Conservation (phyloP, 2,329 filamentous ascomycete genomes). For the Verticillium alfalfae region DNA sequence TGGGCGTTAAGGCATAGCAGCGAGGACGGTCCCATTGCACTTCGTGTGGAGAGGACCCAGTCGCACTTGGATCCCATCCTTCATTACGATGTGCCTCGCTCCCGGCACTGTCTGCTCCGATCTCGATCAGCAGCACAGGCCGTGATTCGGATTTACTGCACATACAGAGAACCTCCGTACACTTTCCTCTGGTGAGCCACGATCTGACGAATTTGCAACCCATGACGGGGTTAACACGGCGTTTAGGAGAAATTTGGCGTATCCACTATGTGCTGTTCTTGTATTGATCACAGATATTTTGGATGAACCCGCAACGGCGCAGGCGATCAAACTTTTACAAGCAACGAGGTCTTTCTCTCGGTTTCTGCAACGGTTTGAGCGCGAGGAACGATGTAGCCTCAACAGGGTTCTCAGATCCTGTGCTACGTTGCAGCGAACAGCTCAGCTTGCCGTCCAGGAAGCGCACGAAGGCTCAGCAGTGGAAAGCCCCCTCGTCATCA, state of each 20-base stretch:
- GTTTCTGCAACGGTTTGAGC: slow-evolving; percentile 9
- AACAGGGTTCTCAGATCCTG: slow-evolving; percentile 6
- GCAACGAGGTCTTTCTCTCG: slow-evolving; percentile 5
- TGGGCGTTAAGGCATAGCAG: slow-evolving; percentile 6
- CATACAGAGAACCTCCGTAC: slow-evolving; percentile 3
- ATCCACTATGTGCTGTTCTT: slow-evolving; percentile 7
- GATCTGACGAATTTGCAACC: not conserved
- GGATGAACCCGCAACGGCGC: slow-evolving; percentile 5
- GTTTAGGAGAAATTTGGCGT: slow-evolving; percentile 6
- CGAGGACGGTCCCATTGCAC: not conserved
- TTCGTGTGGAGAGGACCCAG: slow-evolving; percentile 1
- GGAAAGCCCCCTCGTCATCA: slow-evolving; percentile 3
- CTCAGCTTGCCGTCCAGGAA: slow-evolving; percentile 5
- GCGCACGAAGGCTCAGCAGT: slow-evolving; percentile 4
- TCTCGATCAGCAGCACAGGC: slow-evolving; percentile 7
- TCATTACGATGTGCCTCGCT: slow-evolving; percentile 2
- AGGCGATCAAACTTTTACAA: slow-evolving; percentile 4
- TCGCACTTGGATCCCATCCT: slow-evolving; percentile 1
- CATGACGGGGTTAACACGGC: not conserved
- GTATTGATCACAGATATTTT: slow-evolving; percentile 8
- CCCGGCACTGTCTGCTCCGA: slow-evolving; percentile 5
- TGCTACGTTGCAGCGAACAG: slow-evolving; percentile 7
- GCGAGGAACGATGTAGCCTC: slow-evolving; percentile 5
- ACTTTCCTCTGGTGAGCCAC: slow-evolving; percentile 6
- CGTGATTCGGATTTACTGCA: slow-evolving; percentile 3